Evolutionary conservation across 192 early-diverging fungal genomes (phyloP).

Genomic region (Umbelopsis vinacea): DNA sequence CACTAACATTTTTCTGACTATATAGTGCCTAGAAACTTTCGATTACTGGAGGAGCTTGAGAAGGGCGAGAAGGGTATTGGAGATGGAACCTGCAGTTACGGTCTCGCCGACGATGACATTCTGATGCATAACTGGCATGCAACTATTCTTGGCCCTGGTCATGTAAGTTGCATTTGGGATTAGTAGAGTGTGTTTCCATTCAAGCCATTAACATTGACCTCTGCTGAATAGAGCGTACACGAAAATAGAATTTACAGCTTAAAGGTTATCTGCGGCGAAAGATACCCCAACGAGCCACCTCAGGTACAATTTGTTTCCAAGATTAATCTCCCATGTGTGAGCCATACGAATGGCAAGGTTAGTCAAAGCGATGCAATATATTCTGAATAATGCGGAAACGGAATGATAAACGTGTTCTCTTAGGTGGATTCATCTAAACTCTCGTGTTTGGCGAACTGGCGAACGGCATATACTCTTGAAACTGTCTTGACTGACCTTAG

Average conservation of each 20-base stretch:
- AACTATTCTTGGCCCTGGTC: conserved; percentile 87
- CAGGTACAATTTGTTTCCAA: conserved; percentile 77
- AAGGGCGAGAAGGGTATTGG: conserved; percentile 96
- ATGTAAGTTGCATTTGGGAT: conserved; percentile 51
- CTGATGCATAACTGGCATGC: conserved; percentile 85
- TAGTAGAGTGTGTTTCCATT: no score
- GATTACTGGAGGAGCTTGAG: conserved; percentile 95
- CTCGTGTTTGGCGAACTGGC: conserved; percentile 84
- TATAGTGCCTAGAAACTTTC: conserved; percentile 94
- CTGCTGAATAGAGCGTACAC: conserved; percentile 76
- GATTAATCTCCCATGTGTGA: conserved; percentile 89
- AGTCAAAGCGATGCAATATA: not conserved
- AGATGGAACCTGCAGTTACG: conserved; percentile 93
- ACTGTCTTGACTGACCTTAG: conserved; percentile 83
- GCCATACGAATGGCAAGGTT: conserved; percentile 79
- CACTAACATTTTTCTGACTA: not conserved
- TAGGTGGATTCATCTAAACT: conserved; percentile 74
- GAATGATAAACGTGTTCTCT: not conserved
- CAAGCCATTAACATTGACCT: not conserved
- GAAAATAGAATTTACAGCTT: conserved; percentile 97
- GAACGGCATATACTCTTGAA: conserved; percentile 75
- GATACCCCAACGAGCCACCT: conserved; percentile 88
- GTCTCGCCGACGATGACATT: conserved; percentile 84
- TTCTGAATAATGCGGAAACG: not conserved
- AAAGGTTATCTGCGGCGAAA: conserved; percentile 77